phyloP scores from a whole-genome alignment of 202 grass and related monocot genomes.

The Zoysia matrella region DNA sequence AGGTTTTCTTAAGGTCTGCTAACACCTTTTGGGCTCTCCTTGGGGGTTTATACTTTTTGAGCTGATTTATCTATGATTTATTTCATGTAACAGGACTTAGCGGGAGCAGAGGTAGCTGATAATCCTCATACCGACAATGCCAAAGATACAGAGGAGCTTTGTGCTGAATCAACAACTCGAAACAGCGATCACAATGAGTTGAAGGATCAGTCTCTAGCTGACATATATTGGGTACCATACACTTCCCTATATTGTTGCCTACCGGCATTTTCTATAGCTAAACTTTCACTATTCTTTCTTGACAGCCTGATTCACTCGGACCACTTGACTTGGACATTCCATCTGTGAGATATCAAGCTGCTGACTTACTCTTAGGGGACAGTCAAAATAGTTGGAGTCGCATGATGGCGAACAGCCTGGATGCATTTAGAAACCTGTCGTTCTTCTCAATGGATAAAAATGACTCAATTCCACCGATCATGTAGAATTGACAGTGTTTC shows the following conservation, averaged over 20 bases:
- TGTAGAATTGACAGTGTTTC: conserved; percentile 42
- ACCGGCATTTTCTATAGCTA: conserved; percentile 3
- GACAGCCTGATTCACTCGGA: conserved; percentile 91
- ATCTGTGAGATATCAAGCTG: conserved; percentile 55
- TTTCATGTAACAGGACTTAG: conserved; percentile 47
- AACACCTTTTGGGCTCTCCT: conserved; percentile 22
- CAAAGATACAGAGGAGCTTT: conserved; percentile 39
- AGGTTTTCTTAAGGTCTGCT: conserved; percentile 79
- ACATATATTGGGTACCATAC: conserved; percentile 65
- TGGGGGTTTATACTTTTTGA: conserved; percentile 30
- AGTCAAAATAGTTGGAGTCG: conserved; percentile 78
- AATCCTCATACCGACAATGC: conserved; percentile 31
- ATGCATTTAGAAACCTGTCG: conserved; percentile 81
- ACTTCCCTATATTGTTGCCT: conserved; percentile 3
- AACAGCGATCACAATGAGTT: conserved; percentile 11
- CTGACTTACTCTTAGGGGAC: conserved; percentile 72
- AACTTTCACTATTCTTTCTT: conserved; percentile 26
- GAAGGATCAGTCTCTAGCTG: conserved; percentile 54
- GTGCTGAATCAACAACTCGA: conserved; percentile 36
- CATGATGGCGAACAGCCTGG: conserved; percentile 82
- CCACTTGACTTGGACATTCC: conserved; percentile 83
- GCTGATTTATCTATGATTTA: conserved; percentile 38
- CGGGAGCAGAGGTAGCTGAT: conserved; percentile 40
- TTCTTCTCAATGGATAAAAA: conserved; percentile 60
- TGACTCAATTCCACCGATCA: conserved; percentile 54